Evolutionary conservation across 495 filamentous ascomycete species (phyloP), one percentile per base, ranked within the genome.

Genomic region (Neurospora sp.): DNA sequence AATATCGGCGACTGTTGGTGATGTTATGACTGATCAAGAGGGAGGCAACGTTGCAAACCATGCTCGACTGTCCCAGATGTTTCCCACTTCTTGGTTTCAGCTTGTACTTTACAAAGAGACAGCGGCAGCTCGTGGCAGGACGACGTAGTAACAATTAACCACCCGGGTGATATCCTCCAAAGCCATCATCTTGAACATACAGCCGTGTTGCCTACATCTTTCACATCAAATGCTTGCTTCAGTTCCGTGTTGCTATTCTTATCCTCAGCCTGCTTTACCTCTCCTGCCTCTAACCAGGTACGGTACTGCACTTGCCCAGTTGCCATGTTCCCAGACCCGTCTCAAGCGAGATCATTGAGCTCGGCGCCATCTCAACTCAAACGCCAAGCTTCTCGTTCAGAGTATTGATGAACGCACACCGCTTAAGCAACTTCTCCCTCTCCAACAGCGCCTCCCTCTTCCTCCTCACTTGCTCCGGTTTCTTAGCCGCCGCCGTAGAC

Each of bases 381-480:
- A 73, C 65, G 6, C 74, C 76, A 14, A 77, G 59, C 72, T 77
- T 74, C 45, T 75, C 76, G 20, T 74, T 40, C 31, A 77, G 39
- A 3, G 74, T 72, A 37, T 71, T 73, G 68, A 77, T 74, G 69
- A 71, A 77, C 0, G 40, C 70, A 31, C 76, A 77, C 8, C 76
- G 72, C 68, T 74, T 59, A 12, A 77, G 22, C 40, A 77, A 70
- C 69, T 71, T 74, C 70, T 77, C 53, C n/a, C 74, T 68, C 4
- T 74, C 70, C 18, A 75, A 12, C 14, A 65, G 53, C 14, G 22
- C 22, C 65, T 74, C 47, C 22, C 70, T 70, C 70, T 22, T 71
- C 8, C 71, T 72, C 44, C 44, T 53, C 35, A 31, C 7, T 2
- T 65, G 53, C 16, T 73, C 20, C 8, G 39, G 37, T 1, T 31